Evolutionary conservation across 257 asterid genomes (phyloP), one percentile per base, ranked within the genome.

Genomic region (Paulownia fortunei): DNA sequence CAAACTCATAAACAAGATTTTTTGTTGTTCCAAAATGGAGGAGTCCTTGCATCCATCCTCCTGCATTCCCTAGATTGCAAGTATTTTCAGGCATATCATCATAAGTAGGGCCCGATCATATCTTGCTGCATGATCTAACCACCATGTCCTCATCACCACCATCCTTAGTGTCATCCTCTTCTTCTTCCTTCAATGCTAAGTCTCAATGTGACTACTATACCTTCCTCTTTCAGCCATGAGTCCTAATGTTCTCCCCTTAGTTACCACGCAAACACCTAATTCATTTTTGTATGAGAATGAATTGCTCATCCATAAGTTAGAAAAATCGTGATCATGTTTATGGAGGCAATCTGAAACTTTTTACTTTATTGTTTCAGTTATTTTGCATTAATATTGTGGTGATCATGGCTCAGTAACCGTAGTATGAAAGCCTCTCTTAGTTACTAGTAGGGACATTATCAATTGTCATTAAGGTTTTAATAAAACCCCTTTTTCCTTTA

Each of bases 111-210:
- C 32, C 32, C 18, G 3, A 46, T 46, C 54, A 46, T n/a, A 46
- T 63, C 70, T 63, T 63, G 19, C 39, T 63, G 70, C 27, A 34
- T 36, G 16, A 11, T 49, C 69, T 32, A 32, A 62, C 69, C 70
- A 36, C 23, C 56, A 49, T 0, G 9, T 1, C 24, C 11, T 8
- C 27, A 18, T 64, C 52, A 30, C 67, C 24, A 30, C 67, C 32
- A 0, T 15, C 7, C 56, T 15, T 15, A 49, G 56, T 16, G 4
- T 3, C 44, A 37, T 49, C 56, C 41, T 60, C 41, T 30, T 60
- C 42, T 12, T 16, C 2, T 16, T 60, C 18, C 18, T 46, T 60
- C 19, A 60, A 27, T 23, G 27, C 30, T 36, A 23, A 64, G 18
- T 69, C 74, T 27, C 66, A 21, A 69, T 36, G 34, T 36, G 18